Percentiles rank a stretch among this genome's conserved stretches.
Conservation (phyloP, 345 rosid species). For the Hevea brasiliensis region DNA sequence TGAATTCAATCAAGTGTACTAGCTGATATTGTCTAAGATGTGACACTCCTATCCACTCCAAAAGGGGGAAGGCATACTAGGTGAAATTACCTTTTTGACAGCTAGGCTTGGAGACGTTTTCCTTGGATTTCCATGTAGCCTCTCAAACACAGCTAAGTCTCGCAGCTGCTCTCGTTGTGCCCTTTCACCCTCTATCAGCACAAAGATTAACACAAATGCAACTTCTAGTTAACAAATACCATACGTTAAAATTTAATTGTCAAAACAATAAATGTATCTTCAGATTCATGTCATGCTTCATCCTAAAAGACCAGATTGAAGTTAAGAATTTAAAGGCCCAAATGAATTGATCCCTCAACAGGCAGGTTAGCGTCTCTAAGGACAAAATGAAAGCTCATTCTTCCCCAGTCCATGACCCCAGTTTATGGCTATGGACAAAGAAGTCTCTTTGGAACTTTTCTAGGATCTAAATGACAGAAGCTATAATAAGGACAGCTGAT, state of each 20-base stretch:
- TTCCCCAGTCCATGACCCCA: not conserved
- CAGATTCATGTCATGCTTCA: not conserved
- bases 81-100: constrained; percentile 67
- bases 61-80: not conserved
- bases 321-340: not conserved
- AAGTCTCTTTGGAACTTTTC: not conserved
- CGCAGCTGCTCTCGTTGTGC: constrained; percentile 68
- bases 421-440: not conserved
- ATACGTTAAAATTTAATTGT: not conserved
- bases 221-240: not conserved
- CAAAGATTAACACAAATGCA: constrained; percentile 1
- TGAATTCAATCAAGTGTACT: not conserved
- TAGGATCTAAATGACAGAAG: not conserved
- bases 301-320: not conserved
- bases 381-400: not conserved
- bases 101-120: constrained; percentile 69
- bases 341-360: too few species aligned
- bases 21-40: not conserved
- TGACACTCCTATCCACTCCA: not conserved
- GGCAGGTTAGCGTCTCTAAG: not conserved
- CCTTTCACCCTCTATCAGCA: constrained; percentile 62
- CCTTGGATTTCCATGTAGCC: constrained; percentile 72
- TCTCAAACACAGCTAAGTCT: constrained; percentile 77
- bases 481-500: not conserved
- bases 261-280: not conserved